Conservation (phyloP, 148 eudicot genomes). For the Fagopyrum esculentum region DNA sequence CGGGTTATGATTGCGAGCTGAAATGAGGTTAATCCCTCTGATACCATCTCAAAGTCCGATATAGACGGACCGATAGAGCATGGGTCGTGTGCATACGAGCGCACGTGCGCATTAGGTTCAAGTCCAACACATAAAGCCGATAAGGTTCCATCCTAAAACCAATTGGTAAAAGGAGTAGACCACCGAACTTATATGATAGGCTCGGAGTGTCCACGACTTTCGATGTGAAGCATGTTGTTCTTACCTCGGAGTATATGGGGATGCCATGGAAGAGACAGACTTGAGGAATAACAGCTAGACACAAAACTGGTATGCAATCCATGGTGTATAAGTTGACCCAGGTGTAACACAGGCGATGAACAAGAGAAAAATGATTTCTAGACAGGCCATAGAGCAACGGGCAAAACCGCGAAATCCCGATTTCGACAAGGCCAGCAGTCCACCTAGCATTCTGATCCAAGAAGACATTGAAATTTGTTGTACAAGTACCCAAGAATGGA, state of each 20-base stretch:
- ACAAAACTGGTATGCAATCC: conserved; percentile 21
- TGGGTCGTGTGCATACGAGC: too few species aligned
- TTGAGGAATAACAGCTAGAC: conserved; percentile 42
- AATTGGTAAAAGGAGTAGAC: too few species aligned
- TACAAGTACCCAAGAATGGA: conserved; percentile 44
- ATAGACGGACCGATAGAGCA: too few species aligned
- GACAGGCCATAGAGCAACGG: conserved; percentile 34
- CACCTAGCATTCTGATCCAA: conserved; percentile 51
- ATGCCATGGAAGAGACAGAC: conserved; percentile 47
- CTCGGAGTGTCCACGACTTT: too few species aligned
- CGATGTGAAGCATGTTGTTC: too few species aligned
- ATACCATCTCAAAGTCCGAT: too few species aligned
- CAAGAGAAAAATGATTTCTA: conserved; percentile 24
- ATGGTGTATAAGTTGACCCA: conserved; percentile 24
- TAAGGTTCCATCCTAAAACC: too few species aligned
- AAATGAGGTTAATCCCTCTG: too few species aligned
- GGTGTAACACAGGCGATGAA: conserved; percentile 31
- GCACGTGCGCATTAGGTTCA: too few species aligned
- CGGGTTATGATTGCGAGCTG: too few species aligned
- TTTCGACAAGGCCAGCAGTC: conserved; percentile 41
- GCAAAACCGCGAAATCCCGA: conserved; percentile 39
- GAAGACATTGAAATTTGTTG: conserved; percentile 42
- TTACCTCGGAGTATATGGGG: conserved; percentile 49
- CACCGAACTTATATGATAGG: too few species aligned
- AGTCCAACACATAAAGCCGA: too few species aligned